Evolutionary conservation across 2,329 filamentous ascomycete genomes (phyloP).

Genomic region (Didymella sp.): DNA sequence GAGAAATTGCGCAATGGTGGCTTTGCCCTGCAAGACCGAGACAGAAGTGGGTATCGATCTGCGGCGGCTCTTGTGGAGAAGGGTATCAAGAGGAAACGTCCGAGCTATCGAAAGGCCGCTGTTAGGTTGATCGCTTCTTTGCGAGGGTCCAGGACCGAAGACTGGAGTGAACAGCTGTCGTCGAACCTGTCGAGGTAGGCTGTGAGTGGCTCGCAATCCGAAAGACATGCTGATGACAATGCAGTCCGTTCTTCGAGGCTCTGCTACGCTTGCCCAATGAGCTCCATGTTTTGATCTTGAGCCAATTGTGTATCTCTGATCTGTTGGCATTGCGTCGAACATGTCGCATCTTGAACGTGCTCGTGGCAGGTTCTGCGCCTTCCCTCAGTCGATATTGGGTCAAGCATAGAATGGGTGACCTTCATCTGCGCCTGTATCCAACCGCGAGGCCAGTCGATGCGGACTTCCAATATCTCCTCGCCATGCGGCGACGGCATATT

Average conservation of each 20-base stretch:
- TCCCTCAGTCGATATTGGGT: constrained; percentile 48
- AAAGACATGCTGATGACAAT: constrained; percentile 9
- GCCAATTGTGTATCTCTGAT: constrained; percentile 45
- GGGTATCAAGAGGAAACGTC: constrained; percentile 37
- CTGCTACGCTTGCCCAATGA: constrained; percentile 46
- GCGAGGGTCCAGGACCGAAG: constrained; percentile 36
- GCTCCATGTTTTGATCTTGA: constrained; percentile 45
- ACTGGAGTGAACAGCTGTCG: constrained; percentile 27
- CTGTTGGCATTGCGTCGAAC: constrained; percentile 42
- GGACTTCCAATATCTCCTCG: constrained; percentile 44
- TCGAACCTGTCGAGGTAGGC: constrained; percentile 36
- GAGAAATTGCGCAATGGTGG: constrained; percentile 36
- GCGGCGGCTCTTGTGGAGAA: constrained; percentile 23
- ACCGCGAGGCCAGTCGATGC: constrained; percentile 39
- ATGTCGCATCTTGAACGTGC: constrained; percentile 41
- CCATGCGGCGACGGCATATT: constrained; percentile 46
- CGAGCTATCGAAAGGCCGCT: constrained; percentile 43
- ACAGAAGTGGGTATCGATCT: constrained; percentile 23
- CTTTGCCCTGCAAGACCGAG: constrained; percentile 27
- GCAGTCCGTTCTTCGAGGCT: constrained; percentile 41
- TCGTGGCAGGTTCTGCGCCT: constrained; percentile 42
- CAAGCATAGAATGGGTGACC: constrained; percentile 41
- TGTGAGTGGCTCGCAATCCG: neutral
- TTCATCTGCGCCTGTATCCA: constrained; percentile 46
- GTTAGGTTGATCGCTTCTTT: constrained; percentile 45